Evolutionary conservation across 768 basidiomycete genomes (phyloP), one percentile per base, ranked within the genome.

Genomic region (Boletus eberwhitei): DNA sequence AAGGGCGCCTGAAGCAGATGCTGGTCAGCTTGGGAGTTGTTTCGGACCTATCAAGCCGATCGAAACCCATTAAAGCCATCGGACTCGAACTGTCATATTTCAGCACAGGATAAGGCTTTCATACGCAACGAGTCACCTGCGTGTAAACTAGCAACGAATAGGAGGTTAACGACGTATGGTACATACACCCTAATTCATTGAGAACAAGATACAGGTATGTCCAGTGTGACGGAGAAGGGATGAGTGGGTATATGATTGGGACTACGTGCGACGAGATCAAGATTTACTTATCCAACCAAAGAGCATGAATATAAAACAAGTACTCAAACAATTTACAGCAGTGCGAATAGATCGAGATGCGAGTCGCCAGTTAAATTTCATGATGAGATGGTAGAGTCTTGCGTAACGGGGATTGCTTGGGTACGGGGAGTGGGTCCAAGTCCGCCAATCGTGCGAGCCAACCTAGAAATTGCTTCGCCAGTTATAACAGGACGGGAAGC

Each of bases 81-180:
- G 94, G 94, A 5, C 75, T 98, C n/a, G 94, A 98, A 68, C 76
- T 98, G 39, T 91, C 93, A 36, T 97, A 95, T 69, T 97, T 95
- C 65, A 90, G 88, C 70, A 85, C 88, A 16, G 79, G 67, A 73
- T 69, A 54, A 53, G 16, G 13, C 12, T 29, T 35, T 51, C 21
- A 11, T 34, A 26, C 26, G 5, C 36, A 39, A 19, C 35, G 7
- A 48, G 37, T 42, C n/a, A 38, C 53, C 14, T 46, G 21, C 21
- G 40, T 49, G 34, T 53, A 48, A 37, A 37, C 44, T 21, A 42
- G 37, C 22, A 39, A 55, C 43, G 22, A 66, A 53, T 64, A 64
- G 49, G 52, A 55, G 50, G 38, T 40, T 43, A 43, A 53, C 55
- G 57, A 51, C 43, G 49, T 69, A 59, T 58, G 48, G 59, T 69